phyloP scores from a whole-genome alignment of 805 yeast genomes.

The Yarrowia sp. region DNA sequence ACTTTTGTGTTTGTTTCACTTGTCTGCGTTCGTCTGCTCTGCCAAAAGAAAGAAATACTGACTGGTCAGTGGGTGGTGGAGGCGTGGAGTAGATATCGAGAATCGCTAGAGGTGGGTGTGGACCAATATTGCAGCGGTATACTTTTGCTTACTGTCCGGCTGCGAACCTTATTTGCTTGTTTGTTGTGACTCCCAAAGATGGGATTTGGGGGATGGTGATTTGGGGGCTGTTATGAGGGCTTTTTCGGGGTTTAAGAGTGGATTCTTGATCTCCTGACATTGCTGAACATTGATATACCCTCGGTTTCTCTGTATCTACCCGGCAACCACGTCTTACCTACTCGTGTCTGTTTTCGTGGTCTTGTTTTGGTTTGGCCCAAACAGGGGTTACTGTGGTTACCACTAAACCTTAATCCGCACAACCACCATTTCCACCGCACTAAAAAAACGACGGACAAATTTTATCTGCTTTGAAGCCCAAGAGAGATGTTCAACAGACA shows the following conservation, averaged over 20 bases:
- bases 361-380: conserved; percentile 14
- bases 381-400: conserved; percentile 12
- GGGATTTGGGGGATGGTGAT: not conserved
- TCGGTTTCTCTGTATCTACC: not conserved
- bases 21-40: too few species aligned
- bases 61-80: conserved; percentile 4
- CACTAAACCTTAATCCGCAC: not conserved
- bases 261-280: too few species aligned
- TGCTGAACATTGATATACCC: not conserved
- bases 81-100: not conserved
- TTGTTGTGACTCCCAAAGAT: conserved; percentile 17
- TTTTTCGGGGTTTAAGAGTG: not conserved
- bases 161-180: not conserved
- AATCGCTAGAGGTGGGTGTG: not conserved
- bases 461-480: too few species aligned
- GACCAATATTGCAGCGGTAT: not conserved
- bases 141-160: not conserved
- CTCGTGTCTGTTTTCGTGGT: conserved; percentile 21
- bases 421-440: too few species aligned
- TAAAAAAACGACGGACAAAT: too few species aligned
- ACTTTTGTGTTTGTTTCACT: not conserved
- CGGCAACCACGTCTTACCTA: not conserved
- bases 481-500: too few species aligned
- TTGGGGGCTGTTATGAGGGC: not conserved
- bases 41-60: conserved; percentile 6